Conservation (phyloP, 345 rosid species). For the thale cress (Arabidopsis thaliana) region TAIR10.1 NC_003074.8:19758001-19758500, state of each 20-base stretch:
- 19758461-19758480: constrained; percentile 37
- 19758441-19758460: constrained; percentile 27
- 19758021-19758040: too few species aligned
- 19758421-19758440: constrained; percentile 30
- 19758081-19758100: too few species aligned
- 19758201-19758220: constrained; percentile 36
- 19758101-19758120: not conserved
- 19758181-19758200: constrained; percentile 32
- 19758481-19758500: constrained; percentile 47
- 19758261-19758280: constrained; percentile 30
- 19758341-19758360: constrained; percentile 26
- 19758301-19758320: constrained; percentile 39
- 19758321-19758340: constrained; percentile 27
- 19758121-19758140: too few species aligned
- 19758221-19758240: constrained; percentile 29
- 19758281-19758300: constrained; percentile 30
- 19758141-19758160: not conserved
- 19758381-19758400: constrained; percentile 34
- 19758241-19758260: not conserved
- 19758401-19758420: constrained; percentile 20
- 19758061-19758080: too few species aligned
- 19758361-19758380: constrained; percentile 40
- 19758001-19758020: not conserved
- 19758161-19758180: not conserved
- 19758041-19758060: not conserved